Evolutionary conservation across 2,329 filamentous ascomycete species (phyloP).

Genomic region (Fusarium pseudograminearum): DNA sequence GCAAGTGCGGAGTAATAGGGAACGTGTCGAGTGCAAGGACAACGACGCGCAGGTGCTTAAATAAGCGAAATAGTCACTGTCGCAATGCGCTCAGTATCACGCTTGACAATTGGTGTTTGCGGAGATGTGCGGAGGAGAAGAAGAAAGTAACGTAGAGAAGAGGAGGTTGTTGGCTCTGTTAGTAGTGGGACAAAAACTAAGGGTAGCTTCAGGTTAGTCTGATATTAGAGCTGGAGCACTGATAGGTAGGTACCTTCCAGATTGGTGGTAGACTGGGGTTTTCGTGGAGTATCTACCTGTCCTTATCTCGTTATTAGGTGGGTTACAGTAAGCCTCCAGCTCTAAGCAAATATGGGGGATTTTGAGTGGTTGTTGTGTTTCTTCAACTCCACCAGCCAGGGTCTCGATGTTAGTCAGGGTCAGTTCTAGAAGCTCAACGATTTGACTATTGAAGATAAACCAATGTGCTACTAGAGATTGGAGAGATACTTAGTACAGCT

Average conservation of each 20-base stretch:
- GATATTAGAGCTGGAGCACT: neutral
- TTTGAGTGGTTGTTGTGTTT: conserved; percentile 35
- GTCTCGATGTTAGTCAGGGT: conserved; percentile 22
- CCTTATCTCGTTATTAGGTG: conserved; percentile 18
- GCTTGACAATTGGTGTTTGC: conserved; percentile 10
- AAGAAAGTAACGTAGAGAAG: conserved; percentile 19
- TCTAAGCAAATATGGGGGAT: conserved; percentile 31
- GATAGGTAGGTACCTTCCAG: conserved; percentile 44
- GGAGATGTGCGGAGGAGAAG: conserved; percentile 21
- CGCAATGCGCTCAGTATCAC: conserved; percentile 21
- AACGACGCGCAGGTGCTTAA: conserved; percentile 6
- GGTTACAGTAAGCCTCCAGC: neutral
- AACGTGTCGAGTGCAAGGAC: neutral
- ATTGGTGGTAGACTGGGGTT: conserved; percentile 44
- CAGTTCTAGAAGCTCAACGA: conserved; percentile 29
- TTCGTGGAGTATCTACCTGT: conserved; percentile 27
- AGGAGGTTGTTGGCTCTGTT: conserved; percentile 16
- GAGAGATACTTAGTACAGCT: neutral
- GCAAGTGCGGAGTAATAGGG: conserved; percentile 12
- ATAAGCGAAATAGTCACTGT: conserved; percentile 9
- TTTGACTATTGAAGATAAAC: neutral
- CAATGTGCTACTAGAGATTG: neutral
- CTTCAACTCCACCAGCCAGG: conserved; percentile 26
- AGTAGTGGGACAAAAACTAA: conserved; percentile 23
- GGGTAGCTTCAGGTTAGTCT: conserved; percentile 17